phyloP scores from a whole-genome alignment of 2,329 filamentous ascomycete species.

The Pseudocercospora pini-densiflorae region DNA sequence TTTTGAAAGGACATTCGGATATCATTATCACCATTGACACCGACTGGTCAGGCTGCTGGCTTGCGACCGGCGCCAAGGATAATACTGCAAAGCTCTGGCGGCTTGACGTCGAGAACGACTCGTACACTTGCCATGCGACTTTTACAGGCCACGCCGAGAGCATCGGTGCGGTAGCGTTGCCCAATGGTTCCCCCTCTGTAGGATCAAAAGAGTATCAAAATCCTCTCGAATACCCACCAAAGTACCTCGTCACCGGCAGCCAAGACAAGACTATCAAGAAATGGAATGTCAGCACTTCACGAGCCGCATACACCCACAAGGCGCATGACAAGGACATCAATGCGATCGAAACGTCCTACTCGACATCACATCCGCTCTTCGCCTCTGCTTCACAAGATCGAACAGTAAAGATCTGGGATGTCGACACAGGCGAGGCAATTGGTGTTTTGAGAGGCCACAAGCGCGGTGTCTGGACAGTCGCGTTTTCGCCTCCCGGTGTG shows the following conservation, averaged over 20 bases:
- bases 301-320: slow-evolving; percentile 84
- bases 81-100: slow-evolving; percentile 93
- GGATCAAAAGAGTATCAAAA: slow-evolving; percentile 72
- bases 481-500: slow-evolving; percentile 80
- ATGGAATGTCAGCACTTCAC: slow-evolving; percentile 71
- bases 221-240: slow-evolving; percentile 78
- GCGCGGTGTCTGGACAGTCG: slow-evolving; percentile 93
- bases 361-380: slow-evolving; percentile 76
- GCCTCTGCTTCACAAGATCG: slow-evolving; percentile 96
- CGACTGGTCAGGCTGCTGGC: slow-evolving; percentile 97
- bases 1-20: slow-evolving; percentile 89
- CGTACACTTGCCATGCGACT: slow-evolving; percentile 77
- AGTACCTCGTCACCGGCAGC: slow-evolving; percentile 87
- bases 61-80: slow-evolving; percentile 95
- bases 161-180: slow-evolving; percentile 84
- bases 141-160: slow-evolving; percentile 96
- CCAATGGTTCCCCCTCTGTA: slow-evolving; percentile 68
- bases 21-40: slow-evolving; percentile 94
- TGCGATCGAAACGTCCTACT: slow-evolving; percentile 73
- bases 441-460: slow-evolving; percentile 92
- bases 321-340: slow-evolving; percentile 99
- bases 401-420: slow-evolving; percentile 95
- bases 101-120: slow-evolving; percentile 74
- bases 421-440: slow-evolving; percentile 84
- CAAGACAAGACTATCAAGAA: slow-evolving; percentile 95